A percentile compares a stretch with the other conserved stretches of the same genome.
These are phyloP conservation scores for Xylariaceae sp. DNA, from an alignment of 2,329 filamentous ascomycete species.

Conservation along the genomic window DNA sequence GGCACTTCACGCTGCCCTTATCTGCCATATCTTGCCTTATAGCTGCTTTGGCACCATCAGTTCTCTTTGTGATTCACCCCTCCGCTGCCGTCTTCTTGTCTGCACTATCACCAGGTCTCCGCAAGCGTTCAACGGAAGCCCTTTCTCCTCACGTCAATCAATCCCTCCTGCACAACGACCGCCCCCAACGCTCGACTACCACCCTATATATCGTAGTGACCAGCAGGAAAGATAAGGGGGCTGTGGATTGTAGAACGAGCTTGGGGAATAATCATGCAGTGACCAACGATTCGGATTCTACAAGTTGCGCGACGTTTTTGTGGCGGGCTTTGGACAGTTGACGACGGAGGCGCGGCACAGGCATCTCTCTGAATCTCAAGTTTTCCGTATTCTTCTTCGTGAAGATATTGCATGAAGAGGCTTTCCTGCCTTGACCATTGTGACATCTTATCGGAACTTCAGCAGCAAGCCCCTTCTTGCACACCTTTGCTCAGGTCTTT, in stretches of 20 bases:
- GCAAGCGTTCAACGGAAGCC: too few relatives aligned
- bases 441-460: constrained; percentile 14
- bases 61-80: too few relatives aligned
- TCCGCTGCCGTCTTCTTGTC: too few relatives aligned
- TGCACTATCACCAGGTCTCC: too few relatives aligned
- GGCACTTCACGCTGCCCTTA: too few relatives aligned
- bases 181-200: neutral
- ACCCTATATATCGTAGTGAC: neutral
- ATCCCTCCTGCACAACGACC: too few relatives aligned
- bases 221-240: neutral
- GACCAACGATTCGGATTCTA: constrained; percentile 3
- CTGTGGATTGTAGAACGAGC: neutral
- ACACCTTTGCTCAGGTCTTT: too few relatives aligned
- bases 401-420: constrained; percentile 22
- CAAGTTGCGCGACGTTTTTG: constrained; percentile 14
- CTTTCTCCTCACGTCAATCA: too few relatives aligned
- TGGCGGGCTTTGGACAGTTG: constrained; percentile 16
- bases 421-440: constrained; percentile 16
- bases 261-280: neutral
- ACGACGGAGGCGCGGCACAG: constrained; percentile 14
- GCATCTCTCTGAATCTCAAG: constrained; percentile 19
- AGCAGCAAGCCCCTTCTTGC: too few relatives aligned
- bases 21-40: too few relatives aligned
- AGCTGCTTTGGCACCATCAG: too few relatives aligned
- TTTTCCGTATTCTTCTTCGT: constrained; percentile 21